These are phyloP conservation scores for Drechmeria coniospora DNA, from an alignment of 2,329 filamentous ascomycete genomes.

Conservation along the genomic window DNA sequence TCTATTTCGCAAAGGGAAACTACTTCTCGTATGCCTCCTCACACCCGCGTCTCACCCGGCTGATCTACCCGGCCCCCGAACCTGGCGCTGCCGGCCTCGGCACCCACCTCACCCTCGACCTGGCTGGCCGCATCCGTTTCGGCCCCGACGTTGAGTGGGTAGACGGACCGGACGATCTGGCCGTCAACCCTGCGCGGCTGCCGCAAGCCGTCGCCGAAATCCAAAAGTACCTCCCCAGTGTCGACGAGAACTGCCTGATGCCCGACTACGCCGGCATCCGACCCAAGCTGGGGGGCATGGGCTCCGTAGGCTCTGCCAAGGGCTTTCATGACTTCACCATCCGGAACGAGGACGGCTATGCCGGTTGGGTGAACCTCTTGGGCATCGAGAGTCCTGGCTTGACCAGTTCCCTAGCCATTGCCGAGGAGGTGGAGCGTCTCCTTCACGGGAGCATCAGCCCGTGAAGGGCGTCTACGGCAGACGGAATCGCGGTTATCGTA, in stretches of 20 bases:
- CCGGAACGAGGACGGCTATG: slow-evolving; percentile 56
- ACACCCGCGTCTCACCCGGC: slow-evolving; percentile 46
- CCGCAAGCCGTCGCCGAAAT: slow-evolving; percentile 59
- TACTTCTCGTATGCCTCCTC: slow-evolving; percentile 75
- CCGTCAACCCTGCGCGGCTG: slow-evolving; percentile 48
- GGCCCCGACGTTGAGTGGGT: slow-evolving; percentile 96
- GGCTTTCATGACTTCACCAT: slow-evolving; percentile 80
- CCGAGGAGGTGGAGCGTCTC: slow-evolving; percentile 49
- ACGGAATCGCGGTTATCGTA: too few species aligned
- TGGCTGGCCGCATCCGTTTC: slow-evolving; percentile 72
- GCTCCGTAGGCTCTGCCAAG: slow-evolving; percentile 45
- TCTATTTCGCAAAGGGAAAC: slow-evolving; percentile 84
- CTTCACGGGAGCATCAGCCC: slow-evolving; percentile 23
- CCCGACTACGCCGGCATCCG: slow-evolving; percentile 87
- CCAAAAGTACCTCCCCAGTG: slow-evolving; percentile 56
- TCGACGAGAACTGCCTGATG: slow-evolving; percentile 50
- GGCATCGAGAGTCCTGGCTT: slow-evolving; percentile 90
- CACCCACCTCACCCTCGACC: slow-evolving; percentile 84
- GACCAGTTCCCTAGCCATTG: slow-evolving; percentile 77
- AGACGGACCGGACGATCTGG: slow-evolving; percentile 51
- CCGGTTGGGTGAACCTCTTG: slow-evolving; percentile 76
- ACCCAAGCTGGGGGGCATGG: slow-evolving; percentile 56
- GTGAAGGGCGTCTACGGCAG: neutral
- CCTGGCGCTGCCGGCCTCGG: slow-evolving; percentile 74
- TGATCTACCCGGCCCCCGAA: slow-evolving; percentile 78